phyloP scores from a whole-genome alignment of 768 basidiomycete genomes.

The Agrocybe pediades region DNA sequence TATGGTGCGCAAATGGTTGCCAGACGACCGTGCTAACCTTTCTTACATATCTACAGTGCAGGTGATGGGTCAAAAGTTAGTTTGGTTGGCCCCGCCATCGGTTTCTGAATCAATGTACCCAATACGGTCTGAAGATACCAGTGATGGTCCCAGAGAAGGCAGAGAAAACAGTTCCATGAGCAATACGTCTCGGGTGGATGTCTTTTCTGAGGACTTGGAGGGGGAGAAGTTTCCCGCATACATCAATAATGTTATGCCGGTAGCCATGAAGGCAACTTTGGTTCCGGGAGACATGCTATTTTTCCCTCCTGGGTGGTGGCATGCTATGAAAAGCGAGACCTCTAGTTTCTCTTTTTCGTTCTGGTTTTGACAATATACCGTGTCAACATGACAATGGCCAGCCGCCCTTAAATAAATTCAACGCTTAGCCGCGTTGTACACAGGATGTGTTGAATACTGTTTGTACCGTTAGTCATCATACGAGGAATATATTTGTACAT shows the following conservation, averaged over 20 bases:
- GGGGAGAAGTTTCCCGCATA: constrained; percentile 51
- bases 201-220: constrained; percentile 48
- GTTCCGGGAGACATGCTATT: constrained; percentile 85
- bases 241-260: constrained; percentile 53
- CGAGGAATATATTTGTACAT: too few species aligned
- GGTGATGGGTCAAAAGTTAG: constrained; percentile 83
- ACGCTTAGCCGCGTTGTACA: too few species aligned
- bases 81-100: constrained; percentile 87
- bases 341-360: constrained; percentile 87
- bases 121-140: constrained; percentile 28
- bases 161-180: constrained; percentile 45
- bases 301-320: constrained; percentile 95
- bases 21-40: constrained; percentile 8
- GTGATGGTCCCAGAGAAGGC: constrained; percentile 10
- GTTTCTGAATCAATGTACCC: constrained; percentile 59
- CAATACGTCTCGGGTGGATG: constrained; percentile 85
- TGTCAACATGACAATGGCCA: too few species aligned
- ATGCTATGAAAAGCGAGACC: constrained; percentile 83
- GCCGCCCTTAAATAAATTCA: too few species aligned
- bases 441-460: too few species aligned
- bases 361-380: constrained; percentile 70
- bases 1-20: constrained; percentile 57
- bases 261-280: constrained; percentile 63
- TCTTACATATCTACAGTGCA: constrained; percentile 58
- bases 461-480: too few species aligned